Evolutionary conservation across 257 asterid genomes (phyloP).

Genomic region (Oldenlandia corymbosa): DNA sequence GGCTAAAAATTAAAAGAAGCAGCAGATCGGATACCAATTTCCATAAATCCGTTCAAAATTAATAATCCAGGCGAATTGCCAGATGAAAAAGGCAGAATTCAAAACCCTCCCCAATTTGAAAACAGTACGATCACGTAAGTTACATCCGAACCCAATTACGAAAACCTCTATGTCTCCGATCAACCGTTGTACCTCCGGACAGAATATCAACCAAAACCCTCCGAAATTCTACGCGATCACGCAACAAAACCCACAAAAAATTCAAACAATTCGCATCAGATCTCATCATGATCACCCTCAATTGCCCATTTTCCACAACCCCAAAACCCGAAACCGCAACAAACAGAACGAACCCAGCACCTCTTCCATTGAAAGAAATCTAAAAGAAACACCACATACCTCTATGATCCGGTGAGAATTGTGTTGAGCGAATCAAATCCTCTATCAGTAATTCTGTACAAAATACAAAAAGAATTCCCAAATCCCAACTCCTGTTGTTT

Average conservation of each 20-base stretch:
- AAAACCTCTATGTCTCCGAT: slow-evolving; percentile 1
- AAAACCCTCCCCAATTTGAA: neutral
- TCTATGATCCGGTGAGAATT: slow-evolving; percentile 8
- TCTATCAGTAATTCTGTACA: slow-evolving; percentile 10
- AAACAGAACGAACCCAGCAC: neutral
- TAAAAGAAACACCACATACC: slow-evolving; percentile 4
- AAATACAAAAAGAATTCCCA: neutral
- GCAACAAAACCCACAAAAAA: slow-evolving; percentile 1
- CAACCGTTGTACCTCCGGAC: neutral
- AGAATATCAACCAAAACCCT: neutral
- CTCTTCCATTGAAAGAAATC: slow-evolving; percentile 1
- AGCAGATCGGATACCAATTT: slow-evolving; percentile 15
- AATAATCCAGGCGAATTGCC: slow-evolving; percentile 3
- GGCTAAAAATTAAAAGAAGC: neutral
- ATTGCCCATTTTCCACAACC: slow-evolving; percentile 7
- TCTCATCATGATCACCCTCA: slow-evolving; percentile 22
- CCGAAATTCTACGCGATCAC: neutral
- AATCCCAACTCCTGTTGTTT: neutral
- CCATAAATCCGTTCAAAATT: slow-evolving; percentile 1
- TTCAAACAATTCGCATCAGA: slow-evolving; percentile 16
- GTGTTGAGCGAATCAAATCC: neutral
- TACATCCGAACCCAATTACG: slow-evolving; percentile 8
- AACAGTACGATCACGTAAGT: neutral
- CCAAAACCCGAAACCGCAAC: neutral
- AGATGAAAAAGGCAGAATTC: neutral